These are phyloP conservation scores for Apiotrichum laibachii DNA, from an alignment of 1,284 basidiomycete species.

Conservation along the genomic window DNA sequence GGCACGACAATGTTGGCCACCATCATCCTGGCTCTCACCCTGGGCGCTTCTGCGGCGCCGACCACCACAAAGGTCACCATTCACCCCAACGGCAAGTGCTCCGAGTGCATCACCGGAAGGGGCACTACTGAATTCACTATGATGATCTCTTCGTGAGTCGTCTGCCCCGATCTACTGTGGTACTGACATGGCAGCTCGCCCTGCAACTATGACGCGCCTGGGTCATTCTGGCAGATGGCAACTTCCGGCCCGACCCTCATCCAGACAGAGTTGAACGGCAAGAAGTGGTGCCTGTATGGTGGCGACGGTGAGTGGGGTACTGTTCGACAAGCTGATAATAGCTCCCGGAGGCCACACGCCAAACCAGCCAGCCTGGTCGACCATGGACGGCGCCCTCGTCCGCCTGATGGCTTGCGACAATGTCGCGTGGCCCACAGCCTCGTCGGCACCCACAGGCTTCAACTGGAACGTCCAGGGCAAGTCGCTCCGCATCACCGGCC, in stretches of 20 bases:
- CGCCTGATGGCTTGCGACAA: neutral
- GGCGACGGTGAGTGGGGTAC: neutral
- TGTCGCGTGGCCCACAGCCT: neutral
- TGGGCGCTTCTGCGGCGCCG: too few species aligned
- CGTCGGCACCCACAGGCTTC: neutral
- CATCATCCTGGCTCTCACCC: too few species aligned
- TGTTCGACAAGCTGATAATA: neutral
- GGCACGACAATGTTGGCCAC: too few species aligned
- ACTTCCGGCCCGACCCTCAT: neutral
- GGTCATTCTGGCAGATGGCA: neutral
- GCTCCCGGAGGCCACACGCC: neutral
- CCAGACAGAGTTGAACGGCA: neutral
- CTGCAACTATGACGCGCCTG: neutral
- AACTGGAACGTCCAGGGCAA: neutral
- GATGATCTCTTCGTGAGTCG: neutral
- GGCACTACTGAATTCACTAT: too few species aligned
- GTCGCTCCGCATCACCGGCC: neutral
- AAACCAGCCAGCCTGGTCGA: neutral
- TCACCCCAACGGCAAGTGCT: neutral
- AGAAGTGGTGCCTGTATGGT: neutral
- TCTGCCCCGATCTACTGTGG: neutral
- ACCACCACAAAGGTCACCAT: neutral
- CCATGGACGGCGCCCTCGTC: neutral
- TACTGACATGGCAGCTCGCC: neutral
- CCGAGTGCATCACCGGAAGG: neutral